Evolutionary conservation across 1,284 basidiomycete species (phyloP).

Genomic region (Cronartium ribicola): DNA sequence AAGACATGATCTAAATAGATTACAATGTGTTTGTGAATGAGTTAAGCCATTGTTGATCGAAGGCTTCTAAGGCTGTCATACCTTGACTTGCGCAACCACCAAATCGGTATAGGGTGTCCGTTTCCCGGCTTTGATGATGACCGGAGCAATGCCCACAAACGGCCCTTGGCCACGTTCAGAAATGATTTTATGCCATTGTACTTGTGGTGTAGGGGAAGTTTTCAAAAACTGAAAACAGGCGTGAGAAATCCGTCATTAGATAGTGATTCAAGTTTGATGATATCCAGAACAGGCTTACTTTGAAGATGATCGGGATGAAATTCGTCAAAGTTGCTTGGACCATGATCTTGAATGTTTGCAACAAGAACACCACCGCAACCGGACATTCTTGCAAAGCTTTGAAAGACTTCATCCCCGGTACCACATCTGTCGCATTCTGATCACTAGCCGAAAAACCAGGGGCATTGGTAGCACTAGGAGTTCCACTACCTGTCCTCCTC

Average conservation of each 20-base stretch:
- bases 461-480: slow-evolving; percentile 28
- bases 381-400: slow-evolving; percentile 93
- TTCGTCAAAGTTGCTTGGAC: slow-evolving; percentile 65
- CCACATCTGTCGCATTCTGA: slow-evolving; percentile 60
- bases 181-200: slow-evolving; percentile 67
- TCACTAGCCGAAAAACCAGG: slow-evolving; percentile 58
- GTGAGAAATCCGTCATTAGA: neutral
- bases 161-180: slow-evolving; percentile 66
- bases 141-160: slow-evolving; percentile 76
- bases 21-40: neutral
- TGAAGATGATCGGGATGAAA: slow-evolving; percentile 70
- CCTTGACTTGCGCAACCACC: slow-evolving; percentile 89
- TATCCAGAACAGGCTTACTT: slow-evolving; percentile 53
- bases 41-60: neutral
- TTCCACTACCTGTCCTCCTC: slow-evolving; percentile 33
- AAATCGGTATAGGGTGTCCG: slow-evolving; percentile 77
- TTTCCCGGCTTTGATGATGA: slow-evolving; percentile 66
- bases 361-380: slow-evolving; percentile 84
- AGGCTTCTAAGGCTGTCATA: slow-evolving; percentile 48
- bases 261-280: too few relatives aligned
- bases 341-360: slow-evolving; percentile 71
- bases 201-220: slow-evolving; percentile 81
- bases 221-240: slow-evolving; percentile 57
- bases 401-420: slow-evolving; percentile 78
- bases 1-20: slow-evolving; percentile 71